Evolutionary conservation across 495 filamentous ascomycete genomes (phyloP).

Genomic region (Tuber magnatum): DNA sequence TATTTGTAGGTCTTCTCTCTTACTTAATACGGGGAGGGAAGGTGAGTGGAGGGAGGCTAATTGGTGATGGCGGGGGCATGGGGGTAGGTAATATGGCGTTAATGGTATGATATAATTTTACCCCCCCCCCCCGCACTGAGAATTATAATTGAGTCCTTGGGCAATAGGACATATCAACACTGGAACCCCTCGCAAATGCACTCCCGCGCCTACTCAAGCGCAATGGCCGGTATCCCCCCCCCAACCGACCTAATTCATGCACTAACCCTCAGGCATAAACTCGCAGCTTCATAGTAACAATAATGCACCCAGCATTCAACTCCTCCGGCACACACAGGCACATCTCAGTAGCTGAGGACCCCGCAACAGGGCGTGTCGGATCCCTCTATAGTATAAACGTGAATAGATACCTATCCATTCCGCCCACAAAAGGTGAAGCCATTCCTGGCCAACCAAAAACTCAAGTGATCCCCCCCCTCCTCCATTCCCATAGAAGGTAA

Average conservation of each 20-base stretch:
- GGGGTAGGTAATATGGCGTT: slow-evolving; percentile 45
- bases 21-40: neutral
- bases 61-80: slow-evolving; percentile 8
- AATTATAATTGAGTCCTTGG: neutral
- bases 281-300: slow-evolving; percentile 44
- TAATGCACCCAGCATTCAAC: slow-evolving; percentile 47
- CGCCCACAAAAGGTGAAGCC: slow-evolving; percentile 42
- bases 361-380: slow-evolving; percentile 30
- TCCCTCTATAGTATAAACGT: slow-evolving; percentile 38
- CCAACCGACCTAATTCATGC: neutral
- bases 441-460: slow-evolving; percentile 14
- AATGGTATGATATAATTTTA: slow-evolving; percentile 44
- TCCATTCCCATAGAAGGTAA: neutral
- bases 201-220: slow-evolving; percentile 42
- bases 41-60: neutral
- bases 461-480: slow-evolving; percentile 14
- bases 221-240: slow-evolving; percentile 40
- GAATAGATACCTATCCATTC: slow-evolving; percentile 42
- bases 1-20: slow-evolving; percentile 20
- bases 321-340: slow-evolving; percentile 42
- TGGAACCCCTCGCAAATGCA: slow-evolving; percentile 41
- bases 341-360: slow-evolving; percentile 33
- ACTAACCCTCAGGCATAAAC: slow-evolving; percentile 6
- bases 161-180: slow-evolving; percentile 40
- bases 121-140: neutral